Evolutionary conservation across 2,329 filamentous ascomycete species (phyloP), one percentile per base, ranked within the genome.

Genomic region (Fusarium torreyae): DNA sequence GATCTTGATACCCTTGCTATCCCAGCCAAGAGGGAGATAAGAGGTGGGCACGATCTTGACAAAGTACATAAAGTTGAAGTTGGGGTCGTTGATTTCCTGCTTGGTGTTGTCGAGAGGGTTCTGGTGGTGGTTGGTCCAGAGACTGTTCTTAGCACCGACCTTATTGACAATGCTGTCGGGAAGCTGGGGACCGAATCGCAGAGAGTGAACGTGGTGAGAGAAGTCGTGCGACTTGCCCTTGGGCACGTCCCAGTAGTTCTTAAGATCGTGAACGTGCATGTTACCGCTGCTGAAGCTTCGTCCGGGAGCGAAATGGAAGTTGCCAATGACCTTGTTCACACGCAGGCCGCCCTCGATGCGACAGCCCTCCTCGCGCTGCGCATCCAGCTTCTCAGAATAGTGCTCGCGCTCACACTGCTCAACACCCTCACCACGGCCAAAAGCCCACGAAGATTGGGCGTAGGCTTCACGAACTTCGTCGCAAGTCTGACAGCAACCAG

Each of bases 61-160:
- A 81, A 99, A 99, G 85, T 99, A 99, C 94, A 98, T 97, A 81
- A 91, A 99, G 84, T 98, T 99, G 86, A 87, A 98, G 69, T 92
- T 92, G 72, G 93, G 88, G 76, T 98, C 94, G 36, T 87, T 84
- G 3, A 94, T 97, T 53, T 86, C 82, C 84, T 98, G 94, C 68
- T 87, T 83, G 5, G 91, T 92, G 54, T 87, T 86, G 76, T 99
- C 97, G 6, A 99, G 88, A 6, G 96, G 96, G 81, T 98, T 98
- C 72, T 93, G 81, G 80, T 98, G 94, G 81, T 97, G 93, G 80
- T 94, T 94, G 13, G 92, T 94, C 93, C 93, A 97, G 63, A 84
- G 86, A 77, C 82, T 84, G 11, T 80, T 78, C 72, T 78, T 77
- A 57, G 68, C 72, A 57, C 86, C 85, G 46, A 91, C 81, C 75